These are phyloP conservation scores for Ceratonia siliqua DNA, from an alignment of 306 rosid species.

Conservation along the genomic window DNA sequence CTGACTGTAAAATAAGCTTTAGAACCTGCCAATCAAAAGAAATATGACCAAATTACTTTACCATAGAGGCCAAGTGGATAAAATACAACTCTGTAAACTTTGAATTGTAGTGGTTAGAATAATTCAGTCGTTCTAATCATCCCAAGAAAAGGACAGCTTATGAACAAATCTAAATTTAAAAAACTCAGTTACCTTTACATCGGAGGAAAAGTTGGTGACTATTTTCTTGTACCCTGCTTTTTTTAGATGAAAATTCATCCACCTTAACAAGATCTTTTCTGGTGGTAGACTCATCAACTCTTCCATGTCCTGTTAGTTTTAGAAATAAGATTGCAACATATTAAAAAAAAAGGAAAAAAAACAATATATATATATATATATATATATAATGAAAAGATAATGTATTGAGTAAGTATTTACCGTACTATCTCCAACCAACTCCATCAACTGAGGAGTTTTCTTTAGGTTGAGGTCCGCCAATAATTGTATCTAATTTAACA, in stretches of 20 bases:
- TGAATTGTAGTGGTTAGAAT: background rate
- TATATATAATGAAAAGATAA: background rate
- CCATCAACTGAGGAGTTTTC: conserved; percentile 95
- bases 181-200: conserved; percentile 72
- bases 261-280: conserved; percentile 88
- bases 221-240: conserved; percentile 76
- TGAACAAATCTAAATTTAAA: background rate
- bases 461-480: conserved; percentile 92
- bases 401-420: conserved; percentile 42
- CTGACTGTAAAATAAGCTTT: background rate
- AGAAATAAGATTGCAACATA: conserved; percentile 28
- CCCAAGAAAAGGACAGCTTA: conserved; percentile 15
- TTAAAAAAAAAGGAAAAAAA: conserved; percentile 20
- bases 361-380: too few species aligned
- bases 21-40: background rate
- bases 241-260: conserved; percentile 97
- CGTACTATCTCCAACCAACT: conserved; percentile 87
- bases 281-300: conserved; percentile 95
- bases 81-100: background rate
- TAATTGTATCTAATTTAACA: conserved; percentile 75
- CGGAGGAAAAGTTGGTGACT: conserved; percentile 91
- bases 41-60: background rate
- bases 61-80: background rate
- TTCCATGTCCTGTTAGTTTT: conserved; percentile 80
- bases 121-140: background rate